Evolutionary conservation across 495 filamentous ascomycete species (phyloP), one percentile per base, ranked within the genome.

Genomic region (Aspergillus incahuasiensis): DNA sequence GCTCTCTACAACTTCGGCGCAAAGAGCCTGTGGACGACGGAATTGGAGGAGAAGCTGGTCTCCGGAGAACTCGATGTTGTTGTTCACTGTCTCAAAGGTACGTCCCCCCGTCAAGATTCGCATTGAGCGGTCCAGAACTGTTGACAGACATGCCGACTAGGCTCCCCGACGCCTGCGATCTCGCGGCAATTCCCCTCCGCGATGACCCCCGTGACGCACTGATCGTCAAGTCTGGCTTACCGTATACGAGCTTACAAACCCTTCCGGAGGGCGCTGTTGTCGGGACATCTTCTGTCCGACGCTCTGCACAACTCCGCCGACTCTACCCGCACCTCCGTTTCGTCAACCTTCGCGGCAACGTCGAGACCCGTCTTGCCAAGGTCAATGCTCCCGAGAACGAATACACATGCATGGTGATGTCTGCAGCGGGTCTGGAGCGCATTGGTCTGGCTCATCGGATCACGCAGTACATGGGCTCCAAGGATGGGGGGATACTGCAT

Each of bases 11-110:
- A 85, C 43, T 80, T 95, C 61, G 71, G 68, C 39, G 88, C 86
- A n/a, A 96, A 96, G 76, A 82, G 80, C 4, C 73, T 96, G 15
- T 96, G 91, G 91, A 96, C 91, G 5, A 76, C 84, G 52, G 91
- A 95, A 67, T 73, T 96, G 28, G 91, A 96, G 68, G 84, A 79
- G 4, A 72, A 83, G 64, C 76, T 96, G 12, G 64, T 79, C 24
- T 74, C 79, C 5, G 74, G 79, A 35, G 75, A 84, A 53, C 64
- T 95, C 42, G 90, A 95, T 71, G 52, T 92, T 21, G 82, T 96
- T 61, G 89, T 96, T 28, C 89, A 96, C 70, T 87, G 81, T 52
- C 71, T 95, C 61, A 96, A 96, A 74, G 82, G 81, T 79, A 46
- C 43, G 40, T 11, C 16, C 24, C 34, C 28, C 41, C 35, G 40